Base-by-base conservation (phyloP, 108 stramenopile genomes). In the Skeletonema tropicum region DNA sequence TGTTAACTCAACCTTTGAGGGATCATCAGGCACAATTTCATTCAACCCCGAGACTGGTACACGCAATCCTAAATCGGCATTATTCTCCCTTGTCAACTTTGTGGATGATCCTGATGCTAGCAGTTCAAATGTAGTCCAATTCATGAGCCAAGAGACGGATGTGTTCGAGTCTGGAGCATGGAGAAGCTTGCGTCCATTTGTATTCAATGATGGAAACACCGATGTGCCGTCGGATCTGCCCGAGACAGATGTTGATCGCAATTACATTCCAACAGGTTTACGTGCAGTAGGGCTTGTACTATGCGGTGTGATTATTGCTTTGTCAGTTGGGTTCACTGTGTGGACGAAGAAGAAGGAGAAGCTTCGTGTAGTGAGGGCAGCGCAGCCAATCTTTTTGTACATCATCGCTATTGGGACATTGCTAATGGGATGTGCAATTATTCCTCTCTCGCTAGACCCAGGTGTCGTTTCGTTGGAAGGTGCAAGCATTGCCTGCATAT, bases 341-440 rank as follows among this genome's bases (percentile, higher is more conserved):
- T n/a, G n/a, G n/a, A n/a, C n/a, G n/a, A n/a, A n/a, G n/a, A n/a
- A n/a, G n/a, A n/a, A n/a, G n/a, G n/a, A n/a, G n/a, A n/a, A n/a
- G n/a, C n/a, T n/a, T n/a, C n/a, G n/a, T n/a, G n/a, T n/a, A n/a
- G n/a, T n/a, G n/a, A n/a, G n/a, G n/a, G n/a, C n/a, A n/a, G n/a
- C n/a, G 26, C 90, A 91, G 59, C 90, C 90, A 29, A 67, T 85
- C 21, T 79, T 89, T 58, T 65, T 87, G 14, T 57, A 81, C 31
- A 67, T 85, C 45, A 72, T 86, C 17, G 57, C 68, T 15, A 26
- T 78, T 6, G 86, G 87, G n/a, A 49, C 68, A 13, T 32, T 78
- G 2, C 63, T 81, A 17, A 72, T 87, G 79, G 86, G 83, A 39
- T 15, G 19, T 13, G 35, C 76, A 8, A 73, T 81, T 17, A 77